phyloP scores from a whole-genome alignment of 257 asterid species.

The Ilex asprella region DNA sequence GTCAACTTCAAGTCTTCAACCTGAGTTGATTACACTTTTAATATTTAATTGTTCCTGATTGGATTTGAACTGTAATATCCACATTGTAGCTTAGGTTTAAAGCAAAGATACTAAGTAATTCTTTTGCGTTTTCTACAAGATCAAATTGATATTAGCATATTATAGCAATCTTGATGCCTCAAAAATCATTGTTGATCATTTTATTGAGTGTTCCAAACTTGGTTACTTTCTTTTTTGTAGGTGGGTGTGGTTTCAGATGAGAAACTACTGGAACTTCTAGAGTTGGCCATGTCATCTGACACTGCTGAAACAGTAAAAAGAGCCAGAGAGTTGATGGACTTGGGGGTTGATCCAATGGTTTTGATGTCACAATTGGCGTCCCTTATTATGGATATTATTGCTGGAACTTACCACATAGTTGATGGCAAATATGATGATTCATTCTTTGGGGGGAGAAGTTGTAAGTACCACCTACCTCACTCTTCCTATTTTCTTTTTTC shows the following conservation, averaged over 20 bases:
- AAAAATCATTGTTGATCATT: slow-evolving; percentile 1
- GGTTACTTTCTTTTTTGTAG: slow-evolving; percentile 29
- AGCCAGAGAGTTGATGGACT: slow-evolving; percentile 87
- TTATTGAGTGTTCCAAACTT: neutral
- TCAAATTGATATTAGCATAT: neutral
- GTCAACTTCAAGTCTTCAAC: neutral
- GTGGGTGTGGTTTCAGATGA: slow-evolving; percentile 98
- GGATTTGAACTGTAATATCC: neutral
- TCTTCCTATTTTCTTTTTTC: too few relatives aligned
- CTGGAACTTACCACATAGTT: slow-evolving; percentile 55
- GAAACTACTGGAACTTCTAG: slow-evolving; percentile 80
- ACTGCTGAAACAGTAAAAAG: slow-evolving; percentile 86
- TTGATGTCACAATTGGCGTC: slow-evolving; percentile 93
- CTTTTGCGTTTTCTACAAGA: neutral
- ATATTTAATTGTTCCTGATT: neutral
- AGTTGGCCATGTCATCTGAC: slow-evolving; percentile 91
- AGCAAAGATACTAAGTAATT: too few relatives aligned
- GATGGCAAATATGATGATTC: slow-evolving; percentile 44
- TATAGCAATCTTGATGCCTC: neutral
- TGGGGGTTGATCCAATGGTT: slow-evolving; percentile 81
- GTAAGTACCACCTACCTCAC: slow-evolving; percentile 37
- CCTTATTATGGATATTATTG: slow-evolving; percentile 87
- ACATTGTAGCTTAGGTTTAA: neutral
- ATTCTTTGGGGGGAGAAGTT: slow-evolving; percentile 41
- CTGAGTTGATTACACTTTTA: neutral